phyloP scores from a whole-genome alignment of 352 stramenopile genomes.

The Phytophthora sp. region DNA sequence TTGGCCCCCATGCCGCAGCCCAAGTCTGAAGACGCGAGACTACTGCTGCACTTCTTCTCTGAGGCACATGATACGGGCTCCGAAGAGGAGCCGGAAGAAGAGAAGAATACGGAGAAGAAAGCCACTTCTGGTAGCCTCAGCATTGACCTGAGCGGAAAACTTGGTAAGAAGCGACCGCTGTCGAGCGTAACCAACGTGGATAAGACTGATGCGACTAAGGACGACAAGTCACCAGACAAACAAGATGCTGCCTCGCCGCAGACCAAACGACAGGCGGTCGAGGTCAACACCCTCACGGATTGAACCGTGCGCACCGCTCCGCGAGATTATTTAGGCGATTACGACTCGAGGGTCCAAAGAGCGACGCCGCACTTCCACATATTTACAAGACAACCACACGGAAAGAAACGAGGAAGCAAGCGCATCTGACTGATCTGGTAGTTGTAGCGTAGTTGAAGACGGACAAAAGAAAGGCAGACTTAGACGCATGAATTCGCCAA shows the following conservation, averaged over 20 bases:
- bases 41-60: constrained; percentile 81
- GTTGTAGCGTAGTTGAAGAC: constrained; percentile 42
- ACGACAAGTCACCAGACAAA: constrained; percentile 14
- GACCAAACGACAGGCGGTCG: constrained; percentile 56
- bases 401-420: constrained; percentile 23
- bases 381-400: constrained; percentile 40
- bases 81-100: constrained; percentile 33
- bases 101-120: constrained; percentile 22
- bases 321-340: constrained; percentile 52
- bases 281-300: constrained; percentile 47
- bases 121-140: constrained; percentile 25
- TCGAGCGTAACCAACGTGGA: constrained; percentile 26
- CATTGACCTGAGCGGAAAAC: constrained; percentile 41
- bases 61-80: constrained; percentile 53
- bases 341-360: constrained; percentile 28
- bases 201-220: constrained; percentile 10
- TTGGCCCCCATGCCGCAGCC: constrained; percentile 32
- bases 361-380: constrained; percentile 32
- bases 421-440: constrained; percentile 36
- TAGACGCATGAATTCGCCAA: constrained; percentile 38
- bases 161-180: constrained; percentile 72
- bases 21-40: constrained; percentile 74
- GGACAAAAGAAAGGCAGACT: constrained; percentile 31
- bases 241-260: constrained; percentile 23
- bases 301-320: constrained; percentile 28